phyloP scores from a whole-genome alignment of 805 yeast species.

The Metschnikowia aberdeeniae region DNA sequence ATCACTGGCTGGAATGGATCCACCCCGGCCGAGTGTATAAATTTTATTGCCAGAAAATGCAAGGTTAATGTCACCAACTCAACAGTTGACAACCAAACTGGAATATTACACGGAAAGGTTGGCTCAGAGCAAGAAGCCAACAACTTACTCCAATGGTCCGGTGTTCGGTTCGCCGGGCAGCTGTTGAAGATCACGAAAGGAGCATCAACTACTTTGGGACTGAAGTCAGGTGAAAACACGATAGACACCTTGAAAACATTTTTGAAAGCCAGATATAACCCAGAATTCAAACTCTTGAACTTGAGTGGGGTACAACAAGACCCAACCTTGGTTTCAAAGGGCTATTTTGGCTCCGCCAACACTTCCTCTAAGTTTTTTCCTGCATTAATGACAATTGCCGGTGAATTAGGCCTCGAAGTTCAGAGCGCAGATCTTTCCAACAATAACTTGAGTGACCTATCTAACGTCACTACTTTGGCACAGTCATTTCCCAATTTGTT shows the following conservation, averaged over 20 bases:
- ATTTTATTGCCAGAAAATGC: slow-evolving; percentile 67
- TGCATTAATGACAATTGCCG: slow-evolving; percentile 81
- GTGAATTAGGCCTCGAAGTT: slow-evolving; percentile 49
- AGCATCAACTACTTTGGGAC: slow-evolving; percentile 12
- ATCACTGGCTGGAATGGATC: slow-evolving; percentile 76
- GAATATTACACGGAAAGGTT: slow-evolving; percentile 58
- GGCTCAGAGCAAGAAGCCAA: slow-evolving; percentile 52
- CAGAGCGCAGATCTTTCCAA: slow-evolving; percentile 65
- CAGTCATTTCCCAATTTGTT: slow-evolving; percentile 68
- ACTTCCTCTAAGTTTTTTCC: slow-evolving; percentile 81
- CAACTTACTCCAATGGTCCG: slow-evolving; percentile 56
- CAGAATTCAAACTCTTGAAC: slow-evolving; percentile 62
- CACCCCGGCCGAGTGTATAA: slow-evolving; percentile 58
- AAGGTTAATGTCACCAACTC: slow-evolving; percentile 52
- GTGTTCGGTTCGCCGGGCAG: slow-evolving; percentile 80
- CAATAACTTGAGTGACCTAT: slow-evolving; percentile 59
- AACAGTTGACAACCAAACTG: slow-evolving; percentile 44
- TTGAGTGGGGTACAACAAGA: slow-evolving; percentile 63
- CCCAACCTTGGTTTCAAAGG: slow-evolving; percentile 52
- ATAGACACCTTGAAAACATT: slow-evolving; percentile 61
- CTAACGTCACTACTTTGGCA: slow-evolving; percentile 58
- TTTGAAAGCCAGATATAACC: slow-evolving; percentile 62
- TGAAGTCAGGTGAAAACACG: slow-evolving; percentile 35
- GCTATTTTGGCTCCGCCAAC: slow-evolving; percentile 57
- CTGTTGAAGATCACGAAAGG: slow-evolving; percentile 50